phyloP scores from a whole-genome alignment of 1,284 basidiomycete genomes.

The Ceratobasidium sp. region DNA sequence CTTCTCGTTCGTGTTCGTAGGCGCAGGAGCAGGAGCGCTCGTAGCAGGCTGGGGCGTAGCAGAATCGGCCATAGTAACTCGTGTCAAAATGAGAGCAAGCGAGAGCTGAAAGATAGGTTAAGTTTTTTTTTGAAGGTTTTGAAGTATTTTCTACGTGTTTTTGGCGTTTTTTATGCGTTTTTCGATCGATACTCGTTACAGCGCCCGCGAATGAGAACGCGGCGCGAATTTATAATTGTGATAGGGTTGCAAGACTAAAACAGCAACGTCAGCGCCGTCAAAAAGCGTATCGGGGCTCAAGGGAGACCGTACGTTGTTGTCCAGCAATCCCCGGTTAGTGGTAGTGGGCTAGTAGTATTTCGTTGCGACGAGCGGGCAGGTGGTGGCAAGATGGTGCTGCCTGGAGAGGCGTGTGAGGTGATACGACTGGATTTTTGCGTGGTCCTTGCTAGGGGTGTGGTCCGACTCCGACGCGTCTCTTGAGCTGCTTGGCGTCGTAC shows the following conservation, averaged over 20 bases:
- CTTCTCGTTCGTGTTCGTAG: slow-evolving; percentile 43
- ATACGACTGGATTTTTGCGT: slow-evolving; percentile 24
- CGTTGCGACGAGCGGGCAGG: slow-evolving; percentile 44
- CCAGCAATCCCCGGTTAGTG: slow-evolving; percentile 14
- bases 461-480: slow-evolving; percentile 38
- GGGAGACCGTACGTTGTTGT: slow-evolving; percentile 17
- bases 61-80: slow-evolving; percentile 46
- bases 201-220: slow-evolving; percentile 32
- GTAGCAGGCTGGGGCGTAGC: slow-evolving; percentile 40
- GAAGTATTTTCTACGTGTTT: slow-evolving; percentile 67
- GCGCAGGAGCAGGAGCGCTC: slow-evolving; percentile 37
- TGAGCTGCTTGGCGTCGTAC: slow-evolving; percentile 33
- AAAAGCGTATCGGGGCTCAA: not conserved
- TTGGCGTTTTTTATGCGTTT: slow-evolving; percentile 59
- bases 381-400: slow-evolving; percentile 67
- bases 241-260: slow-evolving; percentile 44
- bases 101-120: slow-evolving; percentile 47
- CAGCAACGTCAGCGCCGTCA: slow-evolving; percentile 23
- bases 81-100: slow-evolving; percentile 41
- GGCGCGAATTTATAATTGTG: slow-evolving; percentile 46
- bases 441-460: slow-evolving; percentile 33
- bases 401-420: slow-evolving; percentile 58
- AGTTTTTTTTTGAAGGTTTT: slow-evolving; percentile 59
- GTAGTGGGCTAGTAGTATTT: slow-evolving; percentile 29
- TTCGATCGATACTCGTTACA: slow-evolving; percentile 45